Evolutionary conservation across 2,329 filamentous ascomycete species (phyloP), one percentile per base, ranked within the genome.

Genomic region (Aspergillus sp.): DNA sequence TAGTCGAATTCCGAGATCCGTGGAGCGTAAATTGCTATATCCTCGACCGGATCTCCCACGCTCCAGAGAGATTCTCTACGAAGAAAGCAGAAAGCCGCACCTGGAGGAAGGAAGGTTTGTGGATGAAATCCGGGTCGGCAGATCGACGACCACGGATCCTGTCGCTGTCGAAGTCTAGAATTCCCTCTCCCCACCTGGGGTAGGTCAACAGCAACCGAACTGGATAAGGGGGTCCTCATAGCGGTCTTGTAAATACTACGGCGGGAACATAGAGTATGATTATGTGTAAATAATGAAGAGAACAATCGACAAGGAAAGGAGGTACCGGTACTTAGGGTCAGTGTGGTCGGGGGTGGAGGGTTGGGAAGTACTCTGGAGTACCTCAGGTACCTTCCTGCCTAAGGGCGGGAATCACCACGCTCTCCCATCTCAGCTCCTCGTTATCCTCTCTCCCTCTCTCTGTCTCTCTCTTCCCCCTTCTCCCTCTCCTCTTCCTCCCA

Each of bases 371-470:
- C 22, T 22, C 22, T 7, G 22, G 22, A 22, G 22, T 26, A 47
- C 49, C 46, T 52, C 53, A 55, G 40, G 40, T 42, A 42, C 40
- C 19, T 20, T 22, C 40, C 11, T 38, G 6, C 35, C 16, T n/a
- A 36, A 13, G n/a, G 6, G 14, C 38, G 33, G 33, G 33, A 35
- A 35, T 41, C 3, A 16, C 5, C n/a, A 38, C 16, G 35, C 14
- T 17, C 19, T 46, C 55, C 19, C 49, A 49, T 49, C 49, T 44
- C 55, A 50, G 46, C 47, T 45, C 47, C 48, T 20, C 24, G 45
- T 45, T 45, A 46, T 47, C 36, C 38, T 49, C 36, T 35, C 30
- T 51, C 42, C 38, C 42, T 47, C 43, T 35, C 26, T 30, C 38
- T 45, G 19, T 46, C 9, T 45, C 20, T 41, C 32, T 49, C 22